These are phyloP conservation scores for Solanum habrochaites DNA, from an alignment of 257 asterid species.

Conservation along the genomic window DNA sequence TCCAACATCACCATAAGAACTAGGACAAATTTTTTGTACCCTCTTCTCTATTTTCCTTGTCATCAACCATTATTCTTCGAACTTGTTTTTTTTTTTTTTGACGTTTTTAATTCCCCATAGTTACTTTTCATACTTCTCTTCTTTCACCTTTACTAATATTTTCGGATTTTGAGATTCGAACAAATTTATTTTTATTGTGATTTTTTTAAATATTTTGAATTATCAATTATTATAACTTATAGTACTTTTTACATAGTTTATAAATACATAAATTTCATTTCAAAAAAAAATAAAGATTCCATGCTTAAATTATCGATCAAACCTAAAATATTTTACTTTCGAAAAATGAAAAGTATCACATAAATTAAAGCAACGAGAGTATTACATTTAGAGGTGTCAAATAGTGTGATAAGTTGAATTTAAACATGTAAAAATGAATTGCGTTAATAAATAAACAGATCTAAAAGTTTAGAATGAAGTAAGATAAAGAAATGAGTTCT, in stretches of 20 bases:
- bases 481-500: background rate
- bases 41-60: background rate
- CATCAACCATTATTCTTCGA: background rate
- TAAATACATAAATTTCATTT: too few species aligned
- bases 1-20: background rate
- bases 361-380: fast-evolving
- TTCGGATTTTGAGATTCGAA: fast-evolving
- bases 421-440: background rate
- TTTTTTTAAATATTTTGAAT: too few species aligned
- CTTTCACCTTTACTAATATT: too few species aligned
- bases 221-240: background rate
- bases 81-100: background rate
- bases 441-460: background rate
- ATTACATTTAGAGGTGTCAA: background rate
- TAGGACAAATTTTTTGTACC: background rate
- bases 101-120: background rate
- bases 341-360: too few species aligned
- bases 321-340: fast-evolving
- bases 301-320: too few species aligned
- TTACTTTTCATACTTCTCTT: background rate
- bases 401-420: background rate
- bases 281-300: too few species aligned
- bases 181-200: fast-evolving
- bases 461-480: background rate
- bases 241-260: too few species aligned